phyloP scores from a whole-genome alignment of 306 rosid genomes.

The Astragalus glycyphyllos region DNA sequence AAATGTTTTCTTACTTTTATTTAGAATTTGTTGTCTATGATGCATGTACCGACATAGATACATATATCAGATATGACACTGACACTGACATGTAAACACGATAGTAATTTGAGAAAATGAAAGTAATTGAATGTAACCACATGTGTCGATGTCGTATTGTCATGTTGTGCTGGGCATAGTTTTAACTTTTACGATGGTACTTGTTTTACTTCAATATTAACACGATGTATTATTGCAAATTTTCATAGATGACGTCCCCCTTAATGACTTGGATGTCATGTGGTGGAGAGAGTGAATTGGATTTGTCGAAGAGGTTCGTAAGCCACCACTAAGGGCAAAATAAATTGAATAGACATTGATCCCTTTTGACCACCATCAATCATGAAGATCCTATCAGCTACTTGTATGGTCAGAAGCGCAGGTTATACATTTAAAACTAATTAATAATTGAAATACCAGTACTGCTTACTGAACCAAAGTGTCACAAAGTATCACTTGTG shows the following conservation, averaged over 20 bases:
- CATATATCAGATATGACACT: too few species aligned
- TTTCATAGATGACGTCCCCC: slow-evolving; percentile 74
- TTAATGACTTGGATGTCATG: slow-evolving; percentile 70
- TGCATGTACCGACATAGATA: too few species aligned
- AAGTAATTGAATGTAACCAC: too few species aligned
- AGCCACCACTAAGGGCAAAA: slow-evolving; percentile 29
- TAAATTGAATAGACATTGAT: slow-evolving; percentile 4
- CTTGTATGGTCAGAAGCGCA: slow-evolving; percentile 58
- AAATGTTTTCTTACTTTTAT: too few species aligned
- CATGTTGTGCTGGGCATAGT: too few species aligned
- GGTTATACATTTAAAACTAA: slow-evolving; percentile 26
- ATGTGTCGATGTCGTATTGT: too few species aligned
- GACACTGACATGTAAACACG: too few species aligned
- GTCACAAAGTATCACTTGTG: slow-evolving; percentile 64
- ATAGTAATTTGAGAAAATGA: too few species aligned
- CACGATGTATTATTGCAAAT: slow-evolving; percentile 58
- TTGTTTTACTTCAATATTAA: slow-evolving; percentile 13
- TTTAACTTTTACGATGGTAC: neutral
- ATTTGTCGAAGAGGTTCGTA: slow-evolving; percentile 88
- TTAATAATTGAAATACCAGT: slow-evolving; percentile 11
- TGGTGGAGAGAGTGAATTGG: slow-evolving; percentile 99
- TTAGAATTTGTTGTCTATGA: too few species aligned
- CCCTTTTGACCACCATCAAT: slow-evolving; percentile 55
- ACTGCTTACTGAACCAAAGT: slow-evolving; percentile 11
- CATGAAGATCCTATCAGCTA: slow-evolving; percentile 70